Evolutionary conservation across 1,284 basidiomycete species (phyloP).

Genomic region (Anthracocystis walkeri): DNA sequence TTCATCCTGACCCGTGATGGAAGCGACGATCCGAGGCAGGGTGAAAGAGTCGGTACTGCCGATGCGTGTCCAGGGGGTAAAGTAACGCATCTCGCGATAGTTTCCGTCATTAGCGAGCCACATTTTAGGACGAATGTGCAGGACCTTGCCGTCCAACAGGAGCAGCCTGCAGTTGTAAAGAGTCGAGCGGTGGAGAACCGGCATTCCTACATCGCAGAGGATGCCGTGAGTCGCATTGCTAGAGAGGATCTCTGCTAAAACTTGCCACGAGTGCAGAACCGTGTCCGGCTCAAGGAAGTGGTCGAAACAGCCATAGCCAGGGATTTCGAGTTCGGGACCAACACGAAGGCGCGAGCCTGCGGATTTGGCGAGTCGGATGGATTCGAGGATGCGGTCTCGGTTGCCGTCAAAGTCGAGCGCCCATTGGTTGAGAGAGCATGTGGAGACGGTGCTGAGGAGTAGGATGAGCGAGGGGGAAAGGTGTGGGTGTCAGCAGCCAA

Average conservation of each 20-base stretch:
- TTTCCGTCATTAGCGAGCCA: constrained; percentile 99
- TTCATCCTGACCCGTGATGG: constrained; percentile 89
- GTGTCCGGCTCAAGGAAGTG: constrained; percentile 66
- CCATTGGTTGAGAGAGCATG: constrained; percentile 94
- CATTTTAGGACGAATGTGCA: constrained; percentile 97
- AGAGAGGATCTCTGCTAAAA: constrained; percentile 60
- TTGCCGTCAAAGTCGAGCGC: constrained; percentile 88
- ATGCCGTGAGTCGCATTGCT: constrained; percentile 61
- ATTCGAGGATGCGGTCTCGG: constrained; percentile 86
- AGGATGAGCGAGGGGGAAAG: not conserved
- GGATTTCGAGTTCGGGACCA: constrained; percentile 98
- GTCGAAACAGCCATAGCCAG: constrained; percentile 73
- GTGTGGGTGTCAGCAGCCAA: not conserved
- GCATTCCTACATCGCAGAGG: constrained; percentile 71
- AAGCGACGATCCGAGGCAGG: constrained; percentile 85
- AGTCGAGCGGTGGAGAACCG: constrained; percentile 93
- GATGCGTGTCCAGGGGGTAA: constrained; percentile 93
- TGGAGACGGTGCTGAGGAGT: constrained; percentile 58
- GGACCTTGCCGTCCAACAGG: constrained; percentile 84
- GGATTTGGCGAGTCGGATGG: constrained; percentile 87
- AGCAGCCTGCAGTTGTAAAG: constrained; percentile 96
- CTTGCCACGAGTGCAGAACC: constrained; percentile 65
- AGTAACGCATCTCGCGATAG: constrained; percentile 94
- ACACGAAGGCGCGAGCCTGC: constrained; percentile 91
- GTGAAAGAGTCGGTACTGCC: constrained; percentile 88